phyloP scores from a whole-genome alignment of 2,329 filamentous ascomycete species.

The Arthrobotrys sinensis region DNA sequence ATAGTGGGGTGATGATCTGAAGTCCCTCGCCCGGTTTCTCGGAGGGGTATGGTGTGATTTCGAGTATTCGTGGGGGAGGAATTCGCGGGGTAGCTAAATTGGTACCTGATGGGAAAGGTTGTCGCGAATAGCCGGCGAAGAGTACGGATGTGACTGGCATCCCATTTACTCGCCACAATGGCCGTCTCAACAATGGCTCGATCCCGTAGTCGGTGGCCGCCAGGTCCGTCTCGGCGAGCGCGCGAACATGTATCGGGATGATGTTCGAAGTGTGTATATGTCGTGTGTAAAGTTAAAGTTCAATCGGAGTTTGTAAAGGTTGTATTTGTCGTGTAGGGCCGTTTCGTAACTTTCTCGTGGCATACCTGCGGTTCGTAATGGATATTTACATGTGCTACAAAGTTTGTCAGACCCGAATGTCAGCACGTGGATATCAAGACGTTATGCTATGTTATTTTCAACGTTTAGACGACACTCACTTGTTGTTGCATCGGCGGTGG shows the following conservation, averaged over 20 bases:
- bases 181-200: conserved; percentile 23
- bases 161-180: conserved; percentile 45
- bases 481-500: conserved; percentile 78
- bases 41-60: conserved; percentile 56
- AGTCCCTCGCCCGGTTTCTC: conserved; percentile 13
- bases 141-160: conserved; percentile 39
- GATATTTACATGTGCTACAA: conserved; percentile 60
- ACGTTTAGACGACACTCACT: conserved; percentile 66
- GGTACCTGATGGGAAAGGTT: conserved; percentile 40
- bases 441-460: conserved; percentile 22
- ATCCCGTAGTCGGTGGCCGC: conserved; percentile 21
- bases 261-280: conserved; percentile 21
- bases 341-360: conserved; percentile 34
- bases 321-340: conserved; percentile 10
- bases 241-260: conserved; percentile 33
- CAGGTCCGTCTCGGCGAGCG: conserved; percentile 13
- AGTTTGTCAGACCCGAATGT: conserved; percentile 59
- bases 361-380: conserved; percentile 43
- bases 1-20: conserved; percentile 45
- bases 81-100: conserved; percentile 41
- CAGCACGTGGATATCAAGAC: conserved; percentile 36
- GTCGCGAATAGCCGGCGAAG: conserved; percentile 53
- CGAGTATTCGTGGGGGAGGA: conserved; percentile 37
- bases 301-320: conserved; percentile 39
- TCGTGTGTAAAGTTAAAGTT: conserved; percentile 18